Base-by-base conservation (phyloP, 441 rosid species). In the Corymbia calophylla region DNA sequence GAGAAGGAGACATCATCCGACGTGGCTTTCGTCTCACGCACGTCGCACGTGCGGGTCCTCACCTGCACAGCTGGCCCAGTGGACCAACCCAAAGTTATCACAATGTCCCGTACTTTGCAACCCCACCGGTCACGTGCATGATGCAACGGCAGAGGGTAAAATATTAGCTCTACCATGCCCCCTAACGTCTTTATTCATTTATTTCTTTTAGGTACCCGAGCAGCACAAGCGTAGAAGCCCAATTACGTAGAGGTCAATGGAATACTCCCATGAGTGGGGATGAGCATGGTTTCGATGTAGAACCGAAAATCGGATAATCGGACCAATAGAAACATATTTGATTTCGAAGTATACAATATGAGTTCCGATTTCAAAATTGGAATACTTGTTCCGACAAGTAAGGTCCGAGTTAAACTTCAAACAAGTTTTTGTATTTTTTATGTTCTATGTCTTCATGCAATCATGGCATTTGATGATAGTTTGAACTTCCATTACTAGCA, bases 271-370 rank as follows among this genome's bases (percentile, higher is more conserved):
- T n/a, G 13, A 58, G 29, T 29, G 13, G 32, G 17, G 18, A 62
- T 1, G 18, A 29, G 68, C 32, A 3, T 23, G 14, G 1, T 58
- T 58, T 1, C 29, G 2, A 23, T 0, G 1, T 23, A 58, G 1
- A 51, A 51, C 15, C 16, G 16, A 1, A 29, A 29, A 62, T 62
- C 1, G 0, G 1, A 29, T 35, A 62, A 13, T 3, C 0, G 1
- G 29, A 62, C 17, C 27, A 6, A 21, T 0, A 56, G 0, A 0
- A 56, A 56, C 25, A 1, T 56, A 56, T 56, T 56, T 1, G 0
- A 0, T 9, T 9, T 0, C 0, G 0, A 23, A 2, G 1, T 0
- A 23, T 56, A 5, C 13, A 56, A 21, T 0, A 0, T 56, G n/a
- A n/a, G n/a, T n/a, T n/a, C n/a, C n/a, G n/a, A n/a, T n/a, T n/a